These are phyloP conservation scores for Alnus rubra DNA, from an alignment of 306 rosid genomes.

Conservation along the genomic window DNA sequence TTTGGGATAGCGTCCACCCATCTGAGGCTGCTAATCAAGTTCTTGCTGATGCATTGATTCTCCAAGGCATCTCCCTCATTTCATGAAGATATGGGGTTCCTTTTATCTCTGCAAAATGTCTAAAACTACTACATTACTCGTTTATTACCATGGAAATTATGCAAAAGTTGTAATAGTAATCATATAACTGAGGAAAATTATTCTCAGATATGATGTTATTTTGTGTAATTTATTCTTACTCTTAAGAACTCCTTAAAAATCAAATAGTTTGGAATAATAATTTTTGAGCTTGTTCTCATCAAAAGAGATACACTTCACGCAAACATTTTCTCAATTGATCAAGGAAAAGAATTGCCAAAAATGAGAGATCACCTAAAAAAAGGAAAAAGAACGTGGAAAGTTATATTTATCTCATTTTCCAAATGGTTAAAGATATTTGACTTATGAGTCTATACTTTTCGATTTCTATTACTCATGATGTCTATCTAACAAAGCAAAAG, in stretches of 20 bases:
- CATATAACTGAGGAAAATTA: slow-evolving; percentile 17
- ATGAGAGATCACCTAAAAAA: too few relatives aligned
- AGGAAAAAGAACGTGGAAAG: too few relatives aligned
- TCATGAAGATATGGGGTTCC: slow-evolving; percentile 33
- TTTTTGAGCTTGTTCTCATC: not conserved
- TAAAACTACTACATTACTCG: slow-evolving; percentile 6
- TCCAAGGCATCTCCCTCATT: slow-evolving; percentile 72
- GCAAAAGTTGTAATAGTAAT: slow-evolving; percentile 27
- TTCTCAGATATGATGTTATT: not conserved
- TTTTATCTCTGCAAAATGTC: slow-evolving; percentile 2
- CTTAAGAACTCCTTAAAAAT: slow-evolving; percentile 19
- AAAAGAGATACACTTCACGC: not conserved
- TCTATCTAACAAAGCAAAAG: not conserved
- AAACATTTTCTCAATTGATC: not conserved
- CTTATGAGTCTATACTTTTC: not conserved
- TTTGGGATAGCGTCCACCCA: slow-evolving; percentile 96
- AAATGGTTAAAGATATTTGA: not conserved
- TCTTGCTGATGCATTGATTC: slow-evolving; percentile 72
- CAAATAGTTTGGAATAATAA: slow-evolving; percentile 14
- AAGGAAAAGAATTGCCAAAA: not conserved
- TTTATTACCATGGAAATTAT: slow-evolving; percentile 21
- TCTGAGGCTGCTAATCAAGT: slow-evolving; percentile 83
- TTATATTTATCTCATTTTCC: not conserved
- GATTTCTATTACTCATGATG: not conserved
- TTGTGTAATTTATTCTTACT: slow-evolving; percentile 19